Evolutionary conservation across 768 basidiomycete species (phyloP), one percentile per base, ranked within the genome.

Genomic region (Agaricus sinodeliciosus): DNA sequence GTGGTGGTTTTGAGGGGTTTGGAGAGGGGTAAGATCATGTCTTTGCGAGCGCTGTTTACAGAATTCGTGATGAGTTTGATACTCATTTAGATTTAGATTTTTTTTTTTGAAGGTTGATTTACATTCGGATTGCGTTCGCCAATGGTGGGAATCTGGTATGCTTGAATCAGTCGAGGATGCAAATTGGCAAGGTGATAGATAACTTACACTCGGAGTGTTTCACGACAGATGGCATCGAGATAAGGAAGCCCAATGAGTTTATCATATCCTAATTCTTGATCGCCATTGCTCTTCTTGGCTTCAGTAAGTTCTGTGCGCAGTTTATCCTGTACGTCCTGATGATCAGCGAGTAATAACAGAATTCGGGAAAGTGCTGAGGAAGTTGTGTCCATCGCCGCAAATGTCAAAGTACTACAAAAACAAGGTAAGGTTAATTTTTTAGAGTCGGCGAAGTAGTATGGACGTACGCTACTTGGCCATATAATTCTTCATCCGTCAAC

Each of bases 311-410:
- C 74, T 8, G 55, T 40, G 13, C 73, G 65, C 0, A 76, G 60
- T 39, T 59, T 70, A 1, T 65, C 63, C 58, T 78, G 77, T 9
- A 61, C 68, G 1, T 72, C 67, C 1, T 63, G 67, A 51, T 71
- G 64, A 13, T 62, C 45, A 0, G 72, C 57, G 0, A 77, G 64
- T 0, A 69, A 40, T 35, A 63, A 54, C 1, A 78, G 51, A 5
- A 63, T 68, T 1, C 72, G 65, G 0, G 66, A 59, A 5, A 77
- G 56, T 3, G 69, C 69, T 4, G 59, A 64, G 1, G 74, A 72
- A 0, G 74, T 76, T 1, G 74, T 77, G 51, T 77, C 75, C 51
- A 67, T 70, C 0, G 69, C 73, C 0, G 72, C 73, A 51, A 73
- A 69, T 12, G 70, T 67, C 7, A 77, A 56, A 0, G 69, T 63